Percentiles rank a stretch among this genome's conserved stretches.
Conservation (phyloP, 208 protist species). For the Balamuthia mandrillaris region DNA sequence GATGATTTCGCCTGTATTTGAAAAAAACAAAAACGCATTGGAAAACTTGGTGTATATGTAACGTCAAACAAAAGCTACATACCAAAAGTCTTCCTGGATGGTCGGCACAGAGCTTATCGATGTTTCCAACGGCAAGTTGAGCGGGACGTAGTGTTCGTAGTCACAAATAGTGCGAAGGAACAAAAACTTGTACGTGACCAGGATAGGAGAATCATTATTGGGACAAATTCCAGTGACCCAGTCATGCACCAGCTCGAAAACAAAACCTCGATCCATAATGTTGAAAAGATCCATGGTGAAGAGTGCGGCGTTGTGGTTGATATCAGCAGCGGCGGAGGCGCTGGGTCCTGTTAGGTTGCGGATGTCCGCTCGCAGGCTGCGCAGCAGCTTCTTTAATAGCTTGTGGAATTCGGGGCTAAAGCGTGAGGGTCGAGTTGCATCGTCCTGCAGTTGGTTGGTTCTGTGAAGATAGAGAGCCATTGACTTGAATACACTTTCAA, state of each 20-base stretch:
- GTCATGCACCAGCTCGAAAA: conserved; percentile 49
- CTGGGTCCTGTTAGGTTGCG: not conserved
- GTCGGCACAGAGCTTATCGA: conserved; percentile 25
- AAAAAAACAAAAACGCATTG: too few species aligned
- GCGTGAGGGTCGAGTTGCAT: not conserved
- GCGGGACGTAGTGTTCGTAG: conserved; percentile 63
- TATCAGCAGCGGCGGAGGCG: conserved; percentile 1
- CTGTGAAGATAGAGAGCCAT: conserved; percentile 36
- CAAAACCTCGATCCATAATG: conserved; percentile 54
- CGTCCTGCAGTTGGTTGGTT: not conserved
- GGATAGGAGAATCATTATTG: not conserved
- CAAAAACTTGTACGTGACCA: conserved; percentile 50
- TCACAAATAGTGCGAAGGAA: conserved; percentile 55
- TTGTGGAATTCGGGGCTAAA: not conserved
- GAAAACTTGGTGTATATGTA: too few species aligned
- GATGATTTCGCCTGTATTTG: too few species aligned
- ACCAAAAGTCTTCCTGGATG: not conserved
- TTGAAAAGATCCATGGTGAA: conserved; percentile 63
- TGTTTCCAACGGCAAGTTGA: conserved; percentile 52
- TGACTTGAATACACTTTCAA: conserved; percentile 60
- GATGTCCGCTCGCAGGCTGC: not conserved
- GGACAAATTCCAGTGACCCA: not conserved
- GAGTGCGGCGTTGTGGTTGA: conserved; percentile 55
- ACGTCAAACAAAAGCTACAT: too few species aligned
- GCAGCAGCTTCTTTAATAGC: not conserved